phyloP scores from a whole-genome alignment of 2,329 filamentous ascomycete species.

The Microcyclospora pomicola region DNA sequence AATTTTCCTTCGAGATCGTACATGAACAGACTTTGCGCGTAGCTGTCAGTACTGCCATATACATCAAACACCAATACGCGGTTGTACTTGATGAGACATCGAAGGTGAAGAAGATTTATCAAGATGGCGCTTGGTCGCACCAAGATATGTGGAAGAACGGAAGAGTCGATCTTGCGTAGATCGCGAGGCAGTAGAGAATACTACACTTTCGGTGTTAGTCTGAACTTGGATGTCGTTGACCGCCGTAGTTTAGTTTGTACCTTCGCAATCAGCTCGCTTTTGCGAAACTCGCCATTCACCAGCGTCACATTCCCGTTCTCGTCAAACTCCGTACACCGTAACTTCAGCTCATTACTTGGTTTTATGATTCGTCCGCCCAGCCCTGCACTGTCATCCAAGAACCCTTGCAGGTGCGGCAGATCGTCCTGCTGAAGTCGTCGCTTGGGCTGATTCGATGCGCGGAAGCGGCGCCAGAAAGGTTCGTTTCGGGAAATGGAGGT shows the following conservation, averaged over 20 bases:
- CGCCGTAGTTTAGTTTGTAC: slow-evolving; percentile 32
- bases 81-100: slow-evolving; percentile 89
- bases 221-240: too few relatives aligned
- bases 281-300: slow-evolving; percentile 92
- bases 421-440: slow-evolving; percentile 39
- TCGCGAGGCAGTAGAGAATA: slow-evolving; percentile 89
- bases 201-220: slow-evolving; percentile 29
- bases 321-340: slow-evolving; percentile 91
- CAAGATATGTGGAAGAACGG: slow-evolving; percentile 85
- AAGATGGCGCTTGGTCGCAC: slow-evolving; percentile 86
- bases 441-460: slow-evolving; percentile 8
- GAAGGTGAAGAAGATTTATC: slow-evolving; percentile 89
- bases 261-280: slow-evolving; percentile 92
- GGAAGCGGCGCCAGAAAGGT: slow-evolving; percentile 15
- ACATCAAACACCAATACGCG: slow-evolving; percentile 91
- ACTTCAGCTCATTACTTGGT: slow-evolving; percentile 66
- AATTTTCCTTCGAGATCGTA: slow-evolving; percentile 91
- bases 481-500: slow-evolving; percentile 9
- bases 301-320: slow-evolving; percentile 83
- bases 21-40: slow-evolving; percentile 93
- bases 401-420: slow-evolving; percentile 37
- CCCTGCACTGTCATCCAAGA: slow-evolving; percentile 47
- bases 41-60: slow-evolving; percentile 86
- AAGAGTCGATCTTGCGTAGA: slow-evolving; percentile 94
- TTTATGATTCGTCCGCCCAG: slow-evolving; percentile 57